These are phyloP conservation scores for Decorospora gaudefroyi DNA, from an alignment of 2,329 filamentous ascomycete species.

Conservation along the genomic window DNA sequence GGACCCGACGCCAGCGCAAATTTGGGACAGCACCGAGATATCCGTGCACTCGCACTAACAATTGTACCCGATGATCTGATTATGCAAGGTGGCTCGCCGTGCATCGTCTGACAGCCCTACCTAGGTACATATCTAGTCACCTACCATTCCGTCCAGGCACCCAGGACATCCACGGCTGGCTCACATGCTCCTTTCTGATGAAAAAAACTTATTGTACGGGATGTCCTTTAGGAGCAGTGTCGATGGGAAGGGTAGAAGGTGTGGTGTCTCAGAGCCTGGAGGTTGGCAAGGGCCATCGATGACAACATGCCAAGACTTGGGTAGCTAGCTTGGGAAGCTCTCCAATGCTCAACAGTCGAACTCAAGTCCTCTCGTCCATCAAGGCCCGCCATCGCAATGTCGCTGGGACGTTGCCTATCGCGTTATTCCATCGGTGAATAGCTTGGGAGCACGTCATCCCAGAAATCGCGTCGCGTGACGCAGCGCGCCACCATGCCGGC, in stretches of 20 bases:
- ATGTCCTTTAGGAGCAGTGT: no score
- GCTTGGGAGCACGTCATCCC: conserved; percentile 10
- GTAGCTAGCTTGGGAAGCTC: not conserved
- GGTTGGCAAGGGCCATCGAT: not conserved
- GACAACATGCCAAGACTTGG: conserved; percentile 5
- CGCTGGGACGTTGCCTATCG: not conserved
- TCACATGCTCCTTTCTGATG: no score
- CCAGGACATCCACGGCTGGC: no score
- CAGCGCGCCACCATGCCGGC: conserved; percentile 11
- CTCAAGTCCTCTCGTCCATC: conserved; percentile 17
- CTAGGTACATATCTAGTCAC: no score
- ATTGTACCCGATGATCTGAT: conserved; percentile 2
- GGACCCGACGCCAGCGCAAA: not conserved
- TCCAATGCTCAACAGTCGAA: conserved; percentile 12
- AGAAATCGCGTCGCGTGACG: conserved; percentile 4
- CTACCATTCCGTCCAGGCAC: no score
- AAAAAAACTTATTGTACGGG: no score
- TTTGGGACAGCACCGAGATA: conserved; percentile 3
- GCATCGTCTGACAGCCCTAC: no score
- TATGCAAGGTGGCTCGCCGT: conserved; percentile 1
- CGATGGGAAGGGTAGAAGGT: no score
- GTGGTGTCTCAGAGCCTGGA: no score
- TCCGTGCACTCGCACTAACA: no score
- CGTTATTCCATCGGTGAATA: not conserved
- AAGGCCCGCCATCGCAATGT: conserved; percentile 1